Base-by-base conservation (phyloP, 306 rosid genomes). In the Benincasa hispida region DNA sequence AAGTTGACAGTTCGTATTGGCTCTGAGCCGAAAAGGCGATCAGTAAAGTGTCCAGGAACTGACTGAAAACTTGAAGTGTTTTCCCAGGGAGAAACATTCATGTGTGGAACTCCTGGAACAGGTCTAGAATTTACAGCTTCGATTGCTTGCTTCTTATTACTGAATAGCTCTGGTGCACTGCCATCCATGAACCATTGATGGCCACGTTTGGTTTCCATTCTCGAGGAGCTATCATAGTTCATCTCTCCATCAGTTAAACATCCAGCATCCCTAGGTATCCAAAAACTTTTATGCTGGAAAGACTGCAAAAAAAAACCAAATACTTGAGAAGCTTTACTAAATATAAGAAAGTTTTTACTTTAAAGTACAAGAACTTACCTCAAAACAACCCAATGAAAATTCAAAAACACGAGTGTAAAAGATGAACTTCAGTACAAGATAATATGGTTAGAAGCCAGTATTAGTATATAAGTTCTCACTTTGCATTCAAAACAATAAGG, bases 151-250 rank as follows among this genome's bases (percentile, higher is more conserved):
- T 90, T 92, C 91, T 90, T 88, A 81, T 79, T 88, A 84, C 79
- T 81, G 77, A 89, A 80, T 58, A 79, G 67, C 77, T 90, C 91
- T 50, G 87, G 85, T 75, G 88, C 92, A 82, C 78, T 83, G 53
- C 88, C 74, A 82, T 94, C 93, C 85, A 84, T 79, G 82, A 89
- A 86, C 96, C 97, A 92, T 78, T 86, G 89, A 79, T 92, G 93
- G 85, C 89, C 87, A 60, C 97, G 89, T 83, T 92, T 94, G 75
- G 87, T 82, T 72, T 94, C 97, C 55, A 86, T 78, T 83, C 96
- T 85, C 56, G 97, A 82, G 70, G 95, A 85, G 77, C 80, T 87
- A 47, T 92, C 99, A 87, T 83, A 90, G 76, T 88, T 90, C 87
- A 82, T 80, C 77, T 90, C 96, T 65, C 88, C 99, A 66, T 90